A percentile compares a stretch with the other conserved stretches of the same genome.
phyloP scores from a whole-genome alignment of 805 yeast genomes.

The Candida taoyuanica region DNA sequence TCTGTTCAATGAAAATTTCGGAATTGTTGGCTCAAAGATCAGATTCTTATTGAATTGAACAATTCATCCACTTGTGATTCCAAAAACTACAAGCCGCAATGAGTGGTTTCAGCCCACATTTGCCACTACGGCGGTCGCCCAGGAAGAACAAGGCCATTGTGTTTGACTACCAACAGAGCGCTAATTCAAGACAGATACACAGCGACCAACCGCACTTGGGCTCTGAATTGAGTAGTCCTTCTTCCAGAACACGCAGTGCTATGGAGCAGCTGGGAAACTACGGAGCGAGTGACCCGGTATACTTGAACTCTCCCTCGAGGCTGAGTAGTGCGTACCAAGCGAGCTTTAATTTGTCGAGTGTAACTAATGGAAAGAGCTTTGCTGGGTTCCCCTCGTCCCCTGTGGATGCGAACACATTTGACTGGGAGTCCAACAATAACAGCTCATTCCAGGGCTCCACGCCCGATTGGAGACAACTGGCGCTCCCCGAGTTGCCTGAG shows the following conservation, averaged over 20 bases:
- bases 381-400: conserved; percentile 13
- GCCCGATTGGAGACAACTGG: conserved; percentile 10
- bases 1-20: no score
- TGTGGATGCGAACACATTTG: not conserved
- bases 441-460: conserved; percentile 1
- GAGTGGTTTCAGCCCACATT: not conserved
- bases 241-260: conserved; percentile 5
- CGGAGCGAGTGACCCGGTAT: conserved; percentile 1
- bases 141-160: conserved; percentile 5
- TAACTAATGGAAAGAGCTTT: not conserved
- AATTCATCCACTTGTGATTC: not conserved
- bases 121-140: conserved; percentile 5
- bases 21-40: no score
- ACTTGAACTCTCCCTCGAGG: not conserved
- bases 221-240: conserved; percentile 5
- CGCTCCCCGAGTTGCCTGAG: conserved; percentile 9
- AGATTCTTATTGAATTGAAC: not conserved
- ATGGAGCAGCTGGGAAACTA: not conserved
- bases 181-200: not conserved
- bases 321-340: not conserved
- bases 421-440: conserved; percentile 1
- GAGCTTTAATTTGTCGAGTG: not conserved
- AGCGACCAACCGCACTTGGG: conserved; percentile 1
- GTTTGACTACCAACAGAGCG: not conserved
- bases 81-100: not conserved